phyloP scores from a whole-genome alignment of 345 rosid species.

The Heritiera fomes region DNA sequence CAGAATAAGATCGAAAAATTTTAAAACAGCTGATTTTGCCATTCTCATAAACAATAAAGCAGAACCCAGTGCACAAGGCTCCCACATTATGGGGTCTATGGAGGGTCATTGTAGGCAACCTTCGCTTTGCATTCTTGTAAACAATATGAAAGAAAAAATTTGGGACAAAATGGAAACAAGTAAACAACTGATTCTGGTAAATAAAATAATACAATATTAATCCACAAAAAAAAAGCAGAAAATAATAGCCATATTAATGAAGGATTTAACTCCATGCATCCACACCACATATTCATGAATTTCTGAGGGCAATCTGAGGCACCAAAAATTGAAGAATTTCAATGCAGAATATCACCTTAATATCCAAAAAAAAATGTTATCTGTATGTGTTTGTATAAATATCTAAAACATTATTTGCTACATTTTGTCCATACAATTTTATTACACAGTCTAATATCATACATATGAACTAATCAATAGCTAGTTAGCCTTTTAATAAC shows the following conservation, averaged over 20 bases:
- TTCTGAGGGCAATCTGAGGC: not conserved
- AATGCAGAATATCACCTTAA: not conserved
- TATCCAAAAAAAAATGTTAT: not conserved
- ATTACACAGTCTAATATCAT: not conserved
- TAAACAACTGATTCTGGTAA: not conserved
- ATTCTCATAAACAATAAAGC: not conserved
- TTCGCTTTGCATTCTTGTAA: not conserved
- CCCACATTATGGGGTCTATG: too few species aligned
- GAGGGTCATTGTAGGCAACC: too few species aligned
- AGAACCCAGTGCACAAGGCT: too few species aligned
- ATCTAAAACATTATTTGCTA: not conserved
- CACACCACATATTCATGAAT: not conserved
- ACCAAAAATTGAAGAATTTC: not conserved
- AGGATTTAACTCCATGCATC: not conserved
- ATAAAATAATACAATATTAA: not conserved
- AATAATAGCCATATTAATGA: not conserved
- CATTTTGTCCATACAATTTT: not conserved
- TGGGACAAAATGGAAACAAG: not conserved
- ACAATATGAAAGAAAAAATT: not conserved
- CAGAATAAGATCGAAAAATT: not conserved
- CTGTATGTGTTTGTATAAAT: not conserved
- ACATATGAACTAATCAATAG: not conserved
- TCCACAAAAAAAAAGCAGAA: slow-evolving; percentile 9
- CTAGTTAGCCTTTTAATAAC: not conserved
- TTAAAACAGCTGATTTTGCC: not conserved